A percentile compares a stretch with the other conserved stretches of the same genome.
Evolutionary conservation across 805 yeast species (phyloP).

Genomic region (Wickerhamiella siamensis): DNA sequence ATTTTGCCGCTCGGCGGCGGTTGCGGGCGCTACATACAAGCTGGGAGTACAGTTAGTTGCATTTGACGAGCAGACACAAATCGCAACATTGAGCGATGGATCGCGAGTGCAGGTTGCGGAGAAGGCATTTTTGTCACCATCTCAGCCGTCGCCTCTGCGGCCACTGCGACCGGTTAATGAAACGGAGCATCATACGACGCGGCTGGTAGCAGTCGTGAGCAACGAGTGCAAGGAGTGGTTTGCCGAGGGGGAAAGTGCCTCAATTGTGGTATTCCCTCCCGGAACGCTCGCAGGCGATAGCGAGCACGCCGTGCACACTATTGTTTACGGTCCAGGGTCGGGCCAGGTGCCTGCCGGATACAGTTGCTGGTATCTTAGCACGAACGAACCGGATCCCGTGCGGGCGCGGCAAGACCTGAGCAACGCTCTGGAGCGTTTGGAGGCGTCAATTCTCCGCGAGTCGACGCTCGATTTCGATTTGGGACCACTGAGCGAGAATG

Average conservation of each 20-base stretch:
- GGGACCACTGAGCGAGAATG: constrained; percentile 42
- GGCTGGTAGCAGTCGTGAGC: constrained; percentile 70
- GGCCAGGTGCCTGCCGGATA: constrained; percentile 82
- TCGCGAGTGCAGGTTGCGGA: constrained; percentile 62
- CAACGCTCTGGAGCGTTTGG: constrained; percentile 67
- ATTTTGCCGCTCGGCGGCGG: constrained; percentile 94
- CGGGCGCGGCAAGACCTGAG: constrained; percentile 60
- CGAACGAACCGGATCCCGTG: constrained; percentile 48
- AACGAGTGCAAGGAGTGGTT: constrained; percentile 89
- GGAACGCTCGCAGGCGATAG: constrained; percentile 54
- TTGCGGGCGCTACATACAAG: constrained; percentile 90
- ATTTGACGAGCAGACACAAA: constrained; percentile 50
- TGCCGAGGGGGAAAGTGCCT: constrained; percentile 65
- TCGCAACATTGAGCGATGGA: constrained; percentile 53
- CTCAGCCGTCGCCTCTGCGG: constrained; percentile 16
- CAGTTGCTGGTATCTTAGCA: constrained; percentile 78
- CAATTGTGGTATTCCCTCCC: constrained; percentile 88
- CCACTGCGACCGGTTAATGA: constrained; percentile 11
- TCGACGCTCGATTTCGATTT: constrained; percentile 44
- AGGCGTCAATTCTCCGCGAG: constrained; percentile 67
- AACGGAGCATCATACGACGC: constrained; percentile 36
- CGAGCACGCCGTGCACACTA: constrained; percentile 63
- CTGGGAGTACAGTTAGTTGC: constrained; percentile 50
- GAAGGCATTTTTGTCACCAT: constrained; percentile 60
- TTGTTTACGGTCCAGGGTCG: constrained; percentile 75